Evolutionary conservation across 345 rosid species (phyloP), one percentile per base, ranked within the genome.

Genomic region (Brassica rapa): DNA sequence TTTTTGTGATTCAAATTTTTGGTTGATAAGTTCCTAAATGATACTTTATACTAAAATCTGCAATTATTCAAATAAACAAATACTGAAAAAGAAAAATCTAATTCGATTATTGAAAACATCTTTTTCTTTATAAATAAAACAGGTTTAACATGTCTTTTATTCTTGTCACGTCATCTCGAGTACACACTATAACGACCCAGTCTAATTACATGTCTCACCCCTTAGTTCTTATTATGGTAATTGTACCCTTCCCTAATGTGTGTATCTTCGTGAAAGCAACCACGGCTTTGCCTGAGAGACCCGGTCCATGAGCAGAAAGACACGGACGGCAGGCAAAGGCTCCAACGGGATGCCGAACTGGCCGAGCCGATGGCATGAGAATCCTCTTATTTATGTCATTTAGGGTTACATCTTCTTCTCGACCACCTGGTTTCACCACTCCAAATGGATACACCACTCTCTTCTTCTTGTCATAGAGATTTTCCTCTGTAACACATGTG

Each of bases 281-380:
- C 62, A 95, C 94, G 8, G 92, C 85, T 84, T 95, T 95, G 41
- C 99, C 99, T 8, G 99, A 95, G 67, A 90, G 89, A 6, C 99
- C 98, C 4, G 86, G 87, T 56, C 97, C 95, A 43, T 81, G 75
- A 0, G 94, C 87, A 43, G 94, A 86, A 35, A 88, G 86, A 55
- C 88, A 83, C 29, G 98, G 98, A 77, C 92, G 84, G 23, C 96
- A 91, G 0, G 99, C 99, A 70, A 89, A 95, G 23, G 86, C 93
- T n/a, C 98, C 98, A 1, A 95, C 97, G 0, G 99, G 99, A 66
- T 95, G 99, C 65, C 93, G 86, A 51, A 95, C 90, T 2, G 99
- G 98, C 68, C 96, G 69, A 12, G 94, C 86, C 37, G 97, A 92
- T 4, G 94, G 91, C 98, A 88, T 95, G 68, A 90, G 74, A 33